Percentiles rank a stretch among this genome's conserved stretches.
These are phyloP conservation scores for Tagetes patula DNA, from an alignment of 129 eudicot species.

Conservation along the genomic window DNA sequence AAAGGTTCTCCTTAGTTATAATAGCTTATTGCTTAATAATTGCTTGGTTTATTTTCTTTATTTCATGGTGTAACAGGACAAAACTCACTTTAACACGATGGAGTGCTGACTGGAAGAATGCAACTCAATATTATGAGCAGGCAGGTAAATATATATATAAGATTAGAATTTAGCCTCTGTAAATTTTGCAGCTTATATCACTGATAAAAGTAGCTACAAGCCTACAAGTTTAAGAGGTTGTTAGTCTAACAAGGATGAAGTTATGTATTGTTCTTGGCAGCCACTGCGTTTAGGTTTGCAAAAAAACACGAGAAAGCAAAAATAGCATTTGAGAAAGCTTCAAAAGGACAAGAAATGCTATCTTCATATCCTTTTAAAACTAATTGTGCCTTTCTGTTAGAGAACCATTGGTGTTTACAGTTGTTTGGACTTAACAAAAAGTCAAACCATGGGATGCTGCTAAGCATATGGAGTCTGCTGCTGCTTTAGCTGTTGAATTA, in stretches of 20 bases:
- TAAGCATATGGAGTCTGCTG: conserved; percentile 96
- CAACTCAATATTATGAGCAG: conserved; percentile 82
- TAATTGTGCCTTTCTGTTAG: neutral
- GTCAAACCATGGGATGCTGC: conserved; percentile 99
- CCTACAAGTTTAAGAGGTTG: conserved; percentile 12
- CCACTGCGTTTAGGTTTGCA: conserved; percentile 63
- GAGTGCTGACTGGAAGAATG: conserved; percentile 95
- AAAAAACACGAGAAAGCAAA: conserved; percentile 84
- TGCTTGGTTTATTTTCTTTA: conserved; percentile 15
- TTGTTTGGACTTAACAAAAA: conserved; percentile 44
- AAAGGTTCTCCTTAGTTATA: neutral
- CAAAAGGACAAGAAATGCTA: conserved; percentile 97
- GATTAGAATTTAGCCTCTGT: conserved; percentile 6
- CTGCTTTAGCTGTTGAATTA: conserved; percentile 74
- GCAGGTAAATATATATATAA: conserved; percentile 58
- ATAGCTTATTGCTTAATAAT: conserved; percentile 7
- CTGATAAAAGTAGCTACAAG: conserved; percentile 11
- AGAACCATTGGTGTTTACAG: conserved; percentile 8
- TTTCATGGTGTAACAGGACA: conserved; percentile 48
- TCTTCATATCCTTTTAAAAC: conserved; percentile 70
- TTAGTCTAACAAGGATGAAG: conserved; percentile 19
- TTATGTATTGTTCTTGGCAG: conserved; percentile 38
- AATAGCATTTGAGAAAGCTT: conserved; percentile 90
- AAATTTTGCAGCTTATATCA: neutral
- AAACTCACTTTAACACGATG: conserved; percentile 87